These are phyloP conservation scores for Trichosporon coremiiforme DNA, from an alignment of 1,284 basidiomycete species.

Conservation along the genomic window DNA sequence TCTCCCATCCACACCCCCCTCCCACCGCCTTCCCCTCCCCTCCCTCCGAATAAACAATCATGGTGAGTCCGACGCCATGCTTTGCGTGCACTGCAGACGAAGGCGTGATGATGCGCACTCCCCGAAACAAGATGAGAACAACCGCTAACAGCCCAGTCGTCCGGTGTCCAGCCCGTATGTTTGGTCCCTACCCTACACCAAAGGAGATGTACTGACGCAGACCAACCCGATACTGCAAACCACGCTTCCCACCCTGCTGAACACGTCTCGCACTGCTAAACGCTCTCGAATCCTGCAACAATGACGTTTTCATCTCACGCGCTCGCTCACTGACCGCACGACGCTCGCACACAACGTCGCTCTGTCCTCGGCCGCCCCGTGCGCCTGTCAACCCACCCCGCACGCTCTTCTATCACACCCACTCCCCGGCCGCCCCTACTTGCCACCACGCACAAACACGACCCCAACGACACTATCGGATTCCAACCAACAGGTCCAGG, in stretches of 20 bases:
- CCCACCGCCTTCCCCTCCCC: not conserved
- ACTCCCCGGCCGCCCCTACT: not conserved
- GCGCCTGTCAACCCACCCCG: not conserved
- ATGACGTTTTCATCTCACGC: not conserved
- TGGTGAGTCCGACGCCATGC: not conserved
- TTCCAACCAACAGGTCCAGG: constrained; percentile 42
- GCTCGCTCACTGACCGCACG: not conserved
- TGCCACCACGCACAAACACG: not conserved
- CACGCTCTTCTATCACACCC: not conserved
- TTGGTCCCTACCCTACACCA: constrained; percentile 4
- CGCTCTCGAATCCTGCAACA: not conserved
- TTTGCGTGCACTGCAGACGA: not conserved
- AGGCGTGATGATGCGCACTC: not conserved
- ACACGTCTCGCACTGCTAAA: not conserved
- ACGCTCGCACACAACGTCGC: not conserved
- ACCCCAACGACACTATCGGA: not conserved
- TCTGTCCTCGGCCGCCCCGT: constrained; percentile 7
- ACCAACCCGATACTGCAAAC: not conserved
- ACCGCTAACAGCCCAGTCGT: constrained; percentile 35
- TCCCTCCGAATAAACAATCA: not conserved
- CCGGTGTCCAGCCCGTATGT: constrained; percentile 51
- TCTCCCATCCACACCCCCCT: not conserved
- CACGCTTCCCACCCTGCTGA: no score
- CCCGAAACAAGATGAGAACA: not conserved
- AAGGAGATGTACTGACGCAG: not conserved